These are phyloP conservation scores for Taphrina confusa DNA, from an alignment of 1,139 yeast genomes.

Conservation along the genomic window DNA sequence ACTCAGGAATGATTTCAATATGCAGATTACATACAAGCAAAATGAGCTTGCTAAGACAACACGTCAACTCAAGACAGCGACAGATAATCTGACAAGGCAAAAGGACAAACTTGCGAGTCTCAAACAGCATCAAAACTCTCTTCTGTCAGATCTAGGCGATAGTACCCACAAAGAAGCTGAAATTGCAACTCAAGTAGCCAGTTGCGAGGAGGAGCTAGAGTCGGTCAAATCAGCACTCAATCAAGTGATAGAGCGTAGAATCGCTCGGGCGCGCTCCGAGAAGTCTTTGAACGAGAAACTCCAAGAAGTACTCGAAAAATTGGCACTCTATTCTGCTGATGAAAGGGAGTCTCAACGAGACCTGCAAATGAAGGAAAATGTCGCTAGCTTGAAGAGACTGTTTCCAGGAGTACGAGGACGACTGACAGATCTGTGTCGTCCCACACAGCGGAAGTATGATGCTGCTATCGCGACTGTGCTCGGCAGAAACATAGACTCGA, in stretches of 20 bases:
- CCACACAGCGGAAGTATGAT: conserved; percentile 73
- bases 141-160: not conserved
- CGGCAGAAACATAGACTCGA: conserved; percentile 78
- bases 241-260: conserved; percentile 52
- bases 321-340: conserved; percentile 73
- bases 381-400: conserved; percentile 63
- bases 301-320: conserved; percentile 59
- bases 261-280: conserved; percentile 55
- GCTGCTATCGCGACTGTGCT: conserved; percentile 75
- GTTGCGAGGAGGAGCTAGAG: conserved; percentile 43
- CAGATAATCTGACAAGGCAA: conserved; percentile 43
- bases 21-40: conserved; percentile 44
- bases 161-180: no score
- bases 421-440: conserved; percentile 76
- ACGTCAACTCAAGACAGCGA: conserved; percentile 43
- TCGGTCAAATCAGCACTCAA: conserved; percentile 52
- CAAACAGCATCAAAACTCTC: conserved; percentile 8
- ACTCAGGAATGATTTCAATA: conserved; percentile 57
- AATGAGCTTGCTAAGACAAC: conserved; percentile 42
- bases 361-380: conserved; percentile 67
- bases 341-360: conserved; percentile 76
- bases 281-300: conserved; percentile 63
- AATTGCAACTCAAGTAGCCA: conserved; percentile 45
- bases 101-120: conserved; percentile 44
- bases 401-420: conserved; percentile 83